Conservation (phyloP, 2,329 filamentous ascomycete species). For the Penicillium sp. region DNA sequence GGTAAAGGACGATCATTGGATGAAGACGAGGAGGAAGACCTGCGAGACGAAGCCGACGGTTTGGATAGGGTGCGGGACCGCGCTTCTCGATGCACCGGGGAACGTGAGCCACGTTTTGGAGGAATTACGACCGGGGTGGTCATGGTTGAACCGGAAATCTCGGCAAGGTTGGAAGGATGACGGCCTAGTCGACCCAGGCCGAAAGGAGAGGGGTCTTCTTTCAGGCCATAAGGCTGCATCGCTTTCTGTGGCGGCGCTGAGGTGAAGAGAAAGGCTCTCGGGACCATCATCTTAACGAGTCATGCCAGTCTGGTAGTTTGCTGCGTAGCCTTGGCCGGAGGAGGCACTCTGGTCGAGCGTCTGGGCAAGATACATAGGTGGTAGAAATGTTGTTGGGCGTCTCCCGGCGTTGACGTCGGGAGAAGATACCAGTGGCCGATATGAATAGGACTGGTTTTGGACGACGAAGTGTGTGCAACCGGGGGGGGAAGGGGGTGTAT, state of each 20-base stretch:
- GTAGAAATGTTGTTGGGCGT: slow-evolving; percentile 8
- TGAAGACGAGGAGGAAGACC: slow-evolving; percentile 33
- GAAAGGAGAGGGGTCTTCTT: slow-evolving; percentile 17
- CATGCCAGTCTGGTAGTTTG: slow-evolving; percentile 20
- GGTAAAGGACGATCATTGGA: slow-evolving; percentile 49
- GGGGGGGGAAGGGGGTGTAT: not conserved
- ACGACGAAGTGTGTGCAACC: no score
- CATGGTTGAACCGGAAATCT: slow-evolving; percentile 20
- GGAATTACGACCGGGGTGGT: slow-evolving; percentile 41
- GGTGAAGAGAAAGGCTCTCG: slow-evolving; percentile 42
- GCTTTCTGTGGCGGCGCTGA: slow-evolving; percentile 33
- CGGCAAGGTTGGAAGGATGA: slow-evolving; percentile 17
- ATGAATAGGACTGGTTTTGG: not conserved
- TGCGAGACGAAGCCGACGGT: slow-evolving; percentile 23
- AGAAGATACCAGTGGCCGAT: slow-evolving; percentile 10
- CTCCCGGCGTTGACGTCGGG: slow-evolving; percentile 15
- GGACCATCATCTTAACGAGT: slow-evolving; percentile 44
- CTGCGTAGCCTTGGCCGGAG: slow-evolving; percentile 31
- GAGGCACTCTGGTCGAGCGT: slow-evolving; percentile 45
- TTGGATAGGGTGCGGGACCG: slow-evolving; percentile 24
- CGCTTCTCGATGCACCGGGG: slow-evolving; percentile 22
- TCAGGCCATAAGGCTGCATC: slow-evolving; percentile 11
- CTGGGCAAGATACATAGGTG: slow-evolving; percentile 45
- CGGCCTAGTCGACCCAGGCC: slow-evolving; percentile 22
- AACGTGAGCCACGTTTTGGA: slow-evolving; percentile 33